Percentiles rank a stretch among this genome's conserved stretches.
Conservation (phyloP, 2,329 filamentous ascomycete genomes). For the Pseudogymnoascus sp. region DNA sequence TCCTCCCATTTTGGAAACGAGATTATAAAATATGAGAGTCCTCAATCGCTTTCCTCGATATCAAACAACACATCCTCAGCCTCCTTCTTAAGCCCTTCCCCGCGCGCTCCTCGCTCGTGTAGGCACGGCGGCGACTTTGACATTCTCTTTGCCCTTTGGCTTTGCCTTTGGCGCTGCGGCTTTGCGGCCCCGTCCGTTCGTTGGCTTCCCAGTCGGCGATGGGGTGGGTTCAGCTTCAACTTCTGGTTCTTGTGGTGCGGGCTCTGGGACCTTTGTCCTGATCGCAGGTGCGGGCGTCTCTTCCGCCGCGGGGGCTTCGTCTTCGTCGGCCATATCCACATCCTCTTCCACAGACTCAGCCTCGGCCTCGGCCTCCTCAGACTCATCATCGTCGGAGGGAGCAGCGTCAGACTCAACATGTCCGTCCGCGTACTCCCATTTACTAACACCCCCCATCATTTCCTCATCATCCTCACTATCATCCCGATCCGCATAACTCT, state of each 20-base stretch:
- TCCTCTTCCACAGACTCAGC: slow-evolving; percentile 19
- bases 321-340: slow-evolving; percentile 23
- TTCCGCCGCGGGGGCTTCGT: not conserved
- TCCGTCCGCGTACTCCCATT: slow-evolving; percentile 33
- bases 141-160: not conserved
- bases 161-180: not conserved
- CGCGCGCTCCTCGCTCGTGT: not conserved
- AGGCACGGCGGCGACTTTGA: not conserved
- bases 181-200: not conserved
- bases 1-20: no score
- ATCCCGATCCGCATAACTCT: slow-evolving; percentile 31
- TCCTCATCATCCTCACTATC: slow-evolving; percentile 35
- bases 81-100: not conserved
- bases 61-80: not conserved
- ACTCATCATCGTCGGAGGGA: slow-evolving; percentile 31
- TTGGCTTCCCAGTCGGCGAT: not conserved
- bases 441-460: slow-evolving; percentile 29
- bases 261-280: not conserved
- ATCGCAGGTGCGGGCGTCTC: not conserved
- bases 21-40: not conserved
- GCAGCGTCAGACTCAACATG: slow-evolving; percentile 27
- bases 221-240: not conserved
- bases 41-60: not conserved
- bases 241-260: not conserved
- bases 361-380: slow-evolving; percentile 30